Percentiles rank a stretch among this genome's conserved stretches.
These are phyloP conservation scores for Casaregolazyma lundiana DNA, from an alignment of 1,139 yeast species.

Conservation along the genomic window DNA sequence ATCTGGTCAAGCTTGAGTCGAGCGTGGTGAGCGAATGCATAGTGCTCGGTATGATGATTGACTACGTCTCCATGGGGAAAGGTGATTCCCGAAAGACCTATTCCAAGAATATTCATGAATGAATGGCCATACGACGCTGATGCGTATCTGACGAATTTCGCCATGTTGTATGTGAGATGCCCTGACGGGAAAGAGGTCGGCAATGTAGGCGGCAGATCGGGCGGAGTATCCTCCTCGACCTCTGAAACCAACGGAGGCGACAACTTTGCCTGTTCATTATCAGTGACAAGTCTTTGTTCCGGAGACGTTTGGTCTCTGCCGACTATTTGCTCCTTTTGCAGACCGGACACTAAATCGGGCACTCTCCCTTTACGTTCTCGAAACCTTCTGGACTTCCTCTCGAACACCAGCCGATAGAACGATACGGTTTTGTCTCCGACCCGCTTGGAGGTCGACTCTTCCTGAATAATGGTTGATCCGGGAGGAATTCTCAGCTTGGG, in stretches of 20 bases:
- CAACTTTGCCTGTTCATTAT: not conserved
- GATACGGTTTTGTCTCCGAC: conserved; percentile 14
- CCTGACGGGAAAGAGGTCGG: conserved; percentile 25
- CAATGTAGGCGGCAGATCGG: not conserved
- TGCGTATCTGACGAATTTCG: conserved; percentile 32
- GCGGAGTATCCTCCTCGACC: not conserved
- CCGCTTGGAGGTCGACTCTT: conserved; percentile 16
- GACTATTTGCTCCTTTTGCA: not conserved
- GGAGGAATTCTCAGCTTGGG: conserved; percentile 21
- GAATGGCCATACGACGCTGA: conserved; percentile 37
- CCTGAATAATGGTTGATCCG: conserved; percentile 24
- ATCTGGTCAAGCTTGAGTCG: conserved; percentile 31
- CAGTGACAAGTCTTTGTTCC: no score
- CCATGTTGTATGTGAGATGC: conserved; percentile 29
- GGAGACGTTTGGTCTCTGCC: not conserved
- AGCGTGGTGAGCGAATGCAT: conserved; percentile 34
- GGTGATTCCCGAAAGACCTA: conserved; percentile 21
- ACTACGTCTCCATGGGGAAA: conserved; percentile 8
- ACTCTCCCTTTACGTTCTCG: conserved; percentile 23
- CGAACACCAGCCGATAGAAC: conserved; percentile 21
- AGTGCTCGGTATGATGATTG: conserved; percentile 32
- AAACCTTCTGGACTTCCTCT: conserved; percentile 19
- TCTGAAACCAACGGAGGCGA: not conserved
- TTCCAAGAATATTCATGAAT: conserved; percentile 33
- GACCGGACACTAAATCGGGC: not conserved